phyloP scores from a whole-genome alignment of 257 asterid species.

The Solanum gandarillasii region DNA sequence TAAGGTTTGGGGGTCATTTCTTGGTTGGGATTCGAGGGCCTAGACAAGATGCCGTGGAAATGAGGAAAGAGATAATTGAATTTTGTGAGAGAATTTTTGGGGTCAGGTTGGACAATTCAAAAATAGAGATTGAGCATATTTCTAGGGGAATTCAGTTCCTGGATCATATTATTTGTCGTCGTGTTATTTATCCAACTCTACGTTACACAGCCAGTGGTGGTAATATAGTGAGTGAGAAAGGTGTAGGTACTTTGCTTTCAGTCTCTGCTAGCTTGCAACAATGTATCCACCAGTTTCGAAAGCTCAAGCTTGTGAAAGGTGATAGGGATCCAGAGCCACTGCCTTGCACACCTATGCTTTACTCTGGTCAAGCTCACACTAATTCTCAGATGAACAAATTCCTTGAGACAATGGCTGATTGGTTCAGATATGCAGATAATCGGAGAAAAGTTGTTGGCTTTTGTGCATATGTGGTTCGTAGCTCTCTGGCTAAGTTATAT shows the following conservation, averaged over 20 bases:
- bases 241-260: conserved; percentile 87
- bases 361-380: conserved; percentile 96
- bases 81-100: conserved; percentile 51
- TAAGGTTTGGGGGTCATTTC: conserved; percentile 80
- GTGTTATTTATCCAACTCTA: conserved; percentile 85
- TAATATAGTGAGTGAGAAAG: conserved; percentile 73
- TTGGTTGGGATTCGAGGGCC: conserved; percentile 82
- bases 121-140: conserved; percentile 75
- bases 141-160: conserved; percentile 75
- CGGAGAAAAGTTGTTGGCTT: conserved; percentile 84
- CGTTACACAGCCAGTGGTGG: conserved; percentile 84
- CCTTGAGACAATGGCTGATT: conserved; percentile 90
- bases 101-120: conserved; percentile 64
- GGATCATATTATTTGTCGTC: conserved; percentile 76
- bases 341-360: conserved; percentile 94
- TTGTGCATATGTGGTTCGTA: conserved; percentile 86
- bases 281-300: conserved; percentile 76
- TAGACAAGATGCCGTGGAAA: conserved; percentile 71
- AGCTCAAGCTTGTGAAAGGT: conserved; percentile 68
- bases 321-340: conserved; percentile 92
- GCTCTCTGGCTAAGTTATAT: conserved; percentile 88
- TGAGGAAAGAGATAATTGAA: conserved; percentile 63
- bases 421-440: conserved; percentile 95
- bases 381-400: conserved; percentile 91
- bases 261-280: conserved; percentile 78